Percentiles rank a stretch among this genome's conserved stretches.
Evolutionary conservation across 2,329 filamentous ascomycete genomes (phyloP).

Genomic region (Phoma sp.): DNA sequence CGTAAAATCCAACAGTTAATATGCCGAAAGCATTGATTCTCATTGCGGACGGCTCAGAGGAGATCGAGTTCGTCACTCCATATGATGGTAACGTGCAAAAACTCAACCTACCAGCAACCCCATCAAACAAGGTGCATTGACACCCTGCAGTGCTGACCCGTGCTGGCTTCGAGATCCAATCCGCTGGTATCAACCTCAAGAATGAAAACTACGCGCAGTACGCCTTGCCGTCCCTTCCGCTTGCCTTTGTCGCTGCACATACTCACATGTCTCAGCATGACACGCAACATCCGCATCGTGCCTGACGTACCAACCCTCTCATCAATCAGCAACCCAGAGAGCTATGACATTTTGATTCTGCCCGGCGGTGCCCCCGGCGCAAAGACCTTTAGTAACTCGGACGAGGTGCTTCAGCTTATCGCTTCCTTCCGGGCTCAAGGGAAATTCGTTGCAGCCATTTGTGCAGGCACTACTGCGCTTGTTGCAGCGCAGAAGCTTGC

Average conservation of each 20-base stretch:
- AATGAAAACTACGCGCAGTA: slow-evolving; percentile 42
- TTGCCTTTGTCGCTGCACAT: neutral
- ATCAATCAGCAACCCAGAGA: slow-evolving; percentile 20
- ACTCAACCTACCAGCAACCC: neutral
- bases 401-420: slow-evolving; percentile 40
- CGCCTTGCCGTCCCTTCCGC: slow-evolving; percentile 8
- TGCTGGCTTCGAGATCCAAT: slow-evolving; percentile 48
- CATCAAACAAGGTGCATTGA: neutral
- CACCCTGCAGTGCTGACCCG: slow-evolving; percentile 43
- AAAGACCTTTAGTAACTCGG: slow-evolving; percentile 40
- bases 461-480: slow-evolving; percentile 49
- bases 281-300: slow-evolving; percentile 47
- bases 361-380: slow-evolving; percentile 50
- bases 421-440: slow-evolving; percentile 36
- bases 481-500: slow-evolving; percentile 35
- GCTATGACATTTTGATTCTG: slow-evolving; percentile 46
- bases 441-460: slow-evolving; percentile 48
- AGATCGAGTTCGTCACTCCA: slow-evolving; percentile 52
- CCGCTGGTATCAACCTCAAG: slow-evolving; percentile 46
- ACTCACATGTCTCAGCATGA: slow-evolving; percentile 36
- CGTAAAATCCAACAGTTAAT: neutral
- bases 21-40: slow-evolving; percentile 50
- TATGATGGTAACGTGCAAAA: slow-evolving; percentile 45
- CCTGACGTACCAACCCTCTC: slow-evolving; percentile 41
- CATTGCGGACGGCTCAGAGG: slow-evolving; percentile 50